Evolutionary conservation across 805 yeast species (phyloP).

Genomic region (Kregervanrija delftensis): DNA sequence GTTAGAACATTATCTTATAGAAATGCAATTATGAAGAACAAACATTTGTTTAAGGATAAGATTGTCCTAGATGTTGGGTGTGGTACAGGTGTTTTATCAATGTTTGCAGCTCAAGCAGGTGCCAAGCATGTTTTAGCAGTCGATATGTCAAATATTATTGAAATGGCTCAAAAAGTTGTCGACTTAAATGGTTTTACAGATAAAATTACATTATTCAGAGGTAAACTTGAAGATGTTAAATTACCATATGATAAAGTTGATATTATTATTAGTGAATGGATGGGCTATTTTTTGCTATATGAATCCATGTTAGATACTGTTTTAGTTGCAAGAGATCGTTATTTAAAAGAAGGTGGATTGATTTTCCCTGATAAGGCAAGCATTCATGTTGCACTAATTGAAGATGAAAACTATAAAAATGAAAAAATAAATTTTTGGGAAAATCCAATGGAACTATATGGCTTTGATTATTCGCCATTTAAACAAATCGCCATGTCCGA

Average conservation of each 20-base stretch:
- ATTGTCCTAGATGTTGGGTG: conserved; percentile 97
- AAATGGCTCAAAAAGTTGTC: conserved; percentile 88
- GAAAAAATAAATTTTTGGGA: conserved; percentile 94
- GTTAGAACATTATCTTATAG: conserved; percentile 89
- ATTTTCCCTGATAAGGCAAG: conserved; percentile 93
- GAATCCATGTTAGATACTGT: conserved; percentile 99
- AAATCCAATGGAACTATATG: conserved; percentile 64
- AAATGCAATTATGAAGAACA: conserved; percentile 86
- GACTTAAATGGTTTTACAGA: conserved; percentile 77
- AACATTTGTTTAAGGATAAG: conserved; percentile 84
- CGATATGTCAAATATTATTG: conserved; percentile 94
- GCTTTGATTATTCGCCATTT: conserved; percentile 92
- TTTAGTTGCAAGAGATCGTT: conserved; percentile 86
- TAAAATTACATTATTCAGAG: conserved; percentile 81
- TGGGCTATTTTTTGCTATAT: conserved; percentile 94
- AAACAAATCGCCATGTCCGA: conserved; percentile 80
- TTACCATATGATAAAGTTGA: conserved; percentile 87
- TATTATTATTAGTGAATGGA: conserved; percentile 96
- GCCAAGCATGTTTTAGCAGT: conserved; percentile 97
- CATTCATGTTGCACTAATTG: conserved; percentile 85
- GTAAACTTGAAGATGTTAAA: conserved; percentile 88
- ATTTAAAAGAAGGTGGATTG: conserved; percentile 74
- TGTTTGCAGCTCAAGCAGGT: conserved; percentile 99
- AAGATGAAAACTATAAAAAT: conserved; percentile 85
- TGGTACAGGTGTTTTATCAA: conserved; percentile 95